Percentiles rank a stretch among this genome's conserved stretches.
Conservation (phyloP, 2,329 filamentous ascomycete species). For the Coleophoma cylindrospora region DNA sequence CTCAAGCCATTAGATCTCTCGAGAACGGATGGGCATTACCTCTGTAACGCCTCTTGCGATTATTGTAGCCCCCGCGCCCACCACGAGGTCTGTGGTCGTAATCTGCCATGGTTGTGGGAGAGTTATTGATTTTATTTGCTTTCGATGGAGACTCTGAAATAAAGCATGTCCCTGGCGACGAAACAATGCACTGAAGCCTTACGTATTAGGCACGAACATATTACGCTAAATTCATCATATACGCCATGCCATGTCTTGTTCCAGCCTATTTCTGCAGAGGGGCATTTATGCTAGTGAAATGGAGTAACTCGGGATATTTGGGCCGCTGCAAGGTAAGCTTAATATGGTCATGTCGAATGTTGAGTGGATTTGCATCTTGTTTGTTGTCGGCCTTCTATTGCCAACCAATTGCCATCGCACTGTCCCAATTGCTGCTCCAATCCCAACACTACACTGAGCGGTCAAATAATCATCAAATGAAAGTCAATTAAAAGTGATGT, state of each 20-base stretch:
- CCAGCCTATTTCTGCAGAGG: too few species aligned
- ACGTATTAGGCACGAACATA: too few species aligned
- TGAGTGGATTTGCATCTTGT: too few species aligned
- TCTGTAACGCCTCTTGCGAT: constrained; percentile 75
- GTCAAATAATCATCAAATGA: background rate
- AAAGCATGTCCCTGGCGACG: constrained; percentile 7
- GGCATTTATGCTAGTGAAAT: too few species aligned
- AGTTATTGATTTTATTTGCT: too few species aligned
- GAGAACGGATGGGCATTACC: constrained; percentile 43
- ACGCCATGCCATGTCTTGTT: too few species aligned
- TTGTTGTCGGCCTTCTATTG: too few species aligned
- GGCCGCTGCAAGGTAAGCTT: too few species aligned
- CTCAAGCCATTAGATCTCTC: background rate
- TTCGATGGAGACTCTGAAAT: constrained; percentile 3
- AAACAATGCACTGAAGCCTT: background rate
- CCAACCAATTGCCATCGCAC: too few species aligned
- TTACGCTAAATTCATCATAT: too few species aligned
- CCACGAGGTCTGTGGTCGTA: constrained; percentile 35
- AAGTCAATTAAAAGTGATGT: constrained; percentile 7
- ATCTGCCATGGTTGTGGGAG: constrained; percentile 39
- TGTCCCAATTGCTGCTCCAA: background rate
- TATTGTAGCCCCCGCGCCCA: constrained; percentile 43
- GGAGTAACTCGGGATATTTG: too few species aligned
- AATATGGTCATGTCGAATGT: too few species aligned
- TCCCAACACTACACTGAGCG: background rate